Evolutionary conservation across 495 filamentous ascomycete genomes (phyloP).

Genomic region (Aspergillus haitiensis): DNA sequence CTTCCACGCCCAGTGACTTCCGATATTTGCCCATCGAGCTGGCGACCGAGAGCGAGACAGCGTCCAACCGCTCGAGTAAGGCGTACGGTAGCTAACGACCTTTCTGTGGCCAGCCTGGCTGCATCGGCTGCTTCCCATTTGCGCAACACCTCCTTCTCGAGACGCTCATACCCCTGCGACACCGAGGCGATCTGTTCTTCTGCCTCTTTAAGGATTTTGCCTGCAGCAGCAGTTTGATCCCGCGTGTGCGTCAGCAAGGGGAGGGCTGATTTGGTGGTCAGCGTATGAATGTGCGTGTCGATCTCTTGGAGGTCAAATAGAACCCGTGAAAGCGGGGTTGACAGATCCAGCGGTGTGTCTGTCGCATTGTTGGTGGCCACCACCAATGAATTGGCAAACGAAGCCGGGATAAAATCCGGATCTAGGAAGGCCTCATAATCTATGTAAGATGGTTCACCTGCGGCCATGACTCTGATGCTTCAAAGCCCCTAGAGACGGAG

Average conservation of each 20-base stretch:
- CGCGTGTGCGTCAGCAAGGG: conserved; percentile 80
- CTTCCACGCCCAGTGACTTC: conserved; percentile 55
- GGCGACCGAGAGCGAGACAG: conserved; percentile 74
- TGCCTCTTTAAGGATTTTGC: conserved; percentile 67
- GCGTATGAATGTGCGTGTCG: conserved; percentile 87
- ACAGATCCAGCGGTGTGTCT: conserved; percentile 87
- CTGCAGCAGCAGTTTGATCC: conserved; percentile 65
- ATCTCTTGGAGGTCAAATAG: conserved; percentile 97
- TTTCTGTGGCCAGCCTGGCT: conserved; percentile 67
- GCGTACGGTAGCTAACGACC: conserved; percentile 76
- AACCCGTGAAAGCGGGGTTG: conserved; percentile 88
- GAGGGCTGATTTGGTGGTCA: conserved; percentile 82
- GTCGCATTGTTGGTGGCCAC: conserved; percentile 86
- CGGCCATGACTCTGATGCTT: conserved; percentile 31
- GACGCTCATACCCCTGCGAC: conserved; percentile 77
- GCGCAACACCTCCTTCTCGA: conserved; percentile 78
- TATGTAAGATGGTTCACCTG: conserved; percentile 75
- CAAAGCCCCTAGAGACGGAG: background rate
- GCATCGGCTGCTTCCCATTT: conserved; percentile 80
- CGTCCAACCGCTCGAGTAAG: conserved; percentile 73
- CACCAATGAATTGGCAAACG: conserved; percentile 87
- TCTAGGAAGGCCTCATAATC: conserved; percentile 93
- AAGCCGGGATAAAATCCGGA: conserved; percentile 72
- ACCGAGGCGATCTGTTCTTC: conserved; percentile 74
- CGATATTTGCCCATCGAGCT: conserved; percentile 78